A percentile compares a stretch with the other conserved stretches of the same genome.
Evolutionary conservation across 2,329 filamentous ascomycete genomes (phyloP).

Genomic region (Alternaria atra): DNA sequence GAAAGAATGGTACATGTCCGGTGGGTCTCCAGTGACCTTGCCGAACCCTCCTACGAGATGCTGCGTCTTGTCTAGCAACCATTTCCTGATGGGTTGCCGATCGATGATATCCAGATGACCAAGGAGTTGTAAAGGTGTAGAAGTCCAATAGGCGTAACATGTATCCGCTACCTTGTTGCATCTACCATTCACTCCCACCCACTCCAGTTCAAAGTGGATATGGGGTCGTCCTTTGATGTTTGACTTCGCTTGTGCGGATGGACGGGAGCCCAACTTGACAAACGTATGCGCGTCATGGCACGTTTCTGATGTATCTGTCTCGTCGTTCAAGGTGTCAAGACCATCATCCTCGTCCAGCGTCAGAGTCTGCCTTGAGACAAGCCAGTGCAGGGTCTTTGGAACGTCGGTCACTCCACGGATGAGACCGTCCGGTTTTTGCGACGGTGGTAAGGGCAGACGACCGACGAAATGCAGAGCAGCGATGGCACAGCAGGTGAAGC

Average conservation of each 20-base stretch:
- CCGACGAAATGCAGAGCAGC: conserved; percentile 79
- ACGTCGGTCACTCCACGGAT: conserved; percentile 51
- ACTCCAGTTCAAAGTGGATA: conserved; percentile 62
- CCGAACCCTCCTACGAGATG: conserved; percentile 72
- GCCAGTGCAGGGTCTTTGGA: conserved; percentile 55
- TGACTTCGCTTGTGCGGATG: conserved; percentile 36
- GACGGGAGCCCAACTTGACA: conserved; percentile 43
- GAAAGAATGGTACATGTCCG: conserved; percentile 86
- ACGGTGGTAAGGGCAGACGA: conserved; percentile 57
- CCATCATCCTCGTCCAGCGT: conserved; percentile 55
- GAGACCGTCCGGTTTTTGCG: conserved; percentile 36
- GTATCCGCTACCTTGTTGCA: conserved; percentile 93
- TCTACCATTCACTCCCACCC: conserved; percentile 86
- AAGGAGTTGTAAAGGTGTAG: conserved; percentile 63
- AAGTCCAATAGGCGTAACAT: conserved; percentile 95
- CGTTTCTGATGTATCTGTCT: conserved; percentile 51
- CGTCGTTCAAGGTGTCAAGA: conserved; percentile 49
- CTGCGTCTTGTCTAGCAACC: conserved; percentile 85
- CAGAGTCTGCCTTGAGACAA: conserved; percentile 58
- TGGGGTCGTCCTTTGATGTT: conserved; percentile 65
- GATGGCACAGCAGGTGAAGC: conserved; percentile 90
- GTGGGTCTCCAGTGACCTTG: conserved; percentile 57
- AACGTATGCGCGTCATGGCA: conserved; percentile 53
- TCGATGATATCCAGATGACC: conserved; percentile 65
- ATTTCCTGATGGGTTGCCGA: conserved; percentile 70